Percentiles rank a stretch among this genome's conserved stretches.
These are phyloP conservation scores for Aspergillus fijiensis DNA, from an alignment of 2,329 filamentous ascomycete genomes.

Conservation along the genomic window DNA sequence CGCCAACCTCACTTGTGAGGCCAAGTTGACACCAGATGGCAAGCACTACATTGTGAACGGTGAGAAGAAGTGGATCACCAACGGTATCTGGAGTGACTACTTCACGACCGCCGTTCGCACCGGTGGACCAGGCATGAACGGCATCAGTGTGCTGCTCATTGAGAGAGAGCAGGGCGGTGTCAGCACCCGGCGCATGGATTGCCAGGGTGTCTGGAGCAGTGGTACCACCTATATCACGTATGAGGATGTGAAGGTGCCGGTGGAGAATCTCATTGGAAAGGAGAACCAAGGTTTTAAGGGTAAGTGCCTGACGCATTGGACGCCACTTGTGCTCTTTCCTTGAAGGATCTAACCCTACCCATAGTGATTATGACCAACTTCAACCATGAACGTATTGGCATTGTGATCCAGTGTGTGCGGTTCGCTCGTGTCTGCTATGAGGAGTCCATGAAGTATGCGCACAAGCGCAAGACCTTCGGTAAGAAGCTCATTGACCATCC, in stretches of 20 bases:
- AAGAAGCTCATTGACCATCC: conserved; percentile 96
- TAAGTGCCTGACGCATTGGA: conserved; percentile 31
- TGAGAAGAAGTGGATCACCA: conserved; percentile 99
- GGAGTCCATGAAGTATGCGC: conserved; percentile 92
- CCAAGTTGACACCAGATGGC: conserved; percentile 89
- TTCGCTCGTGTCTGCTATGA: conserved; percentile 97
- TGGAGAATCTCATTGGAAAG: conserved; percentile 98
- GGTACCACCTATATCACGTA: conserved; percentile 98
- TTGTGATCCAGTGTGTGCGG: conserved; percentile 94
- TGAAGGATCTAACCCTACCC: conserved; percentile 1
- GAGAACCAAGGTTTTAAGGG: conserved; percentile 95
- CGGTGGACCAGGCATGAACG: conserved; percentile 85
- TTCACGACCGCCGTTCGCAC: conserved; percentile 97
- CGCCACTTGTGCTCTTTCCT: neutral
- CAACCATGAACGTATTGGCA: conserved; percentile 98
- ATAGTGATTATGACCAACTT: conserved; percentile 98
- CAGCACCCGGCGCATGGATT: conserved; percentile 93
- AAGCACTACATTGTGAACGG: conserved; percentile 99
- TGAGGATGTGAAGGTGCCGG: conserved; percentile 97
- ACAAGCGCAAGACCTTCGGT: conserved; percentile 95
- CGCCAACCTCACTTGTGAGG: conserved; percentile 92
- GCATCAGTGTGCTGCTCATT: conserved; percentile 85
- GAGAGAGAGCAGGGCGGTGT: conserved; percentile 83
- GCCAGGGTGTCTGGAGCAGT: conserved; percentile 92
- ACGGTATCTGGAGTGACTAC: conserved; percentile 95